A percentile compares a stretch with the other conserved stretches of the same genome.
Evolutionary conservation across 1,284 basidiomycete species (phyloP).

Genomic region (Tilletia walkeri): DNA sequence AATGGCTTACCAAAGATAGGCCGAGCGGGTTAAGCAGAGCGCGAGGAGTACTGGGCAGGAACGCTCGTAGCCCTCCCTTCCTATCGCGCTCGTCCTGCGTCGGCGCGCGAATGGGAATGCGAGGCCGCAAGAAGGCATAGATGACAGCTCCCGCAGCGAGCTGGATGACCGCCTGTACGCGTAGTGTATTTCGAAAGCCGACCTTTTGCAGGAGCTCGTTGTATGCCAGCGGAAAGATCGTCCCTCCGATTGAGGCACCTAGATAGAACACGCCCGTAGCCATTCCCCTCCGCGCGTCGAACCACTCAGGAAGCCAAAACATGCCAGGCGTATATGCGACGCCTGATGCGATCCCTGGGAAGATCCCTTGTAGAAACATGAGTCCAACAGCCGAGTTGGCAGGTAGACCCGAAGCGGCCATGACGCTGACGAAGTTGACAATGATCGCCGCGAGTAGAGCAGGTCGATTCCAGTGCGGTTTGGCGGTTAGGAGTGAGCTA

Average conservation of each 20-base stretch:
- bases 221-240: conserved; percentile 30
- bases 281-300: conserved; percentile 24
- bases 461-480: not conserved
- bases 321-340: conserved; percentile 2
- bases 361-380: conserved; percentile 16
- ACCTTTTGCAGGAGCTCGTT: conserved; percentile 28
- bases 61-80: not conserved
- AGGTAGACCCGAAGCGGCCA: conserved; percentile 25
- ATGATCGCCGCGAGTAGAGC: not conserved
- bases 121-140: not conserved
- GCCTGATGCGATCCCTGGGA: conserved; percentile 19
- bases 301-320: conserved; percentile 24
- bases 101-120: not conserved
- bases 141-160: not conserved
- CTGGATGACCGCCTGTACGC: conserved; percentile 29
- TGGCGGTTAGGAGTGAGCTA: not conserved
- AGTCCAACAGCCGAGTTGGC: not conserved
- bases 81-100: not conserved
- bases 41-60: not conserved
- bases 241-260: conserved; percentile 37
- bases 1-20: not conserved
- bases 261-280: conserved; percentile 28
- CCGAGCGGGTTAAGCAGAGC: not conserved
- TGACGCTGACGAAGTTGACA: conserved; percentile 18
- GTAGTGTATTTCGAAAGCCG: conserved; percentile 40